Base-by-base conservation (phyloP, 1,284 basidiomycete genomes). In the Schizophyllum commune region DNA sequence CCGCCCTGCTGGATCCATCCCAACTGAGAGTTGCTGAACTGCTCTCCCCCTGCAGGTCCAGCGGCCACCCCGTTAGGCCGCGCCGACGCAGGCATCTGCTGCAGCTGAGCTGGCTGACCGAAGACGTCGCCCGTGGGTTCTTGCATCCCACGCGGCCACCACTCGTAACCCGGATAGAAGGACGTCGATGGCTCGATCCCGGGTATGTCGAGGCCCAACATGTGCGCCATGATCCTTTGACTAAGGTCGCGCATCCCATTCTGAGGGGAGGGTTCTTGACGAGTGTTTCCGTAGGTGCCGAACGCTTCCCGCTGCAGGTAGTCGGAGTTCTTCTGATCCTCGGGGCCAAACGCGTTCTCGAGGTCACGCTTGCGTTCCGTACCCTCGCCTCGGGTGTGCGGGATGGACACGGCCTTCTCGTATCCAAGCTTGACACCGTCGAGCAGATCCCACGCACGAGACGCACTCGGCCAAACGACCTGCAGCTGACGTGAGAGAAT, bases 381-480 rank as follows among this genome's bases (percentile, higher is more conserved):
- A 77, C 15, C 74, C 68, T 32, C 72, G 70, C 58, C 70, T 68
- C 51, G 73, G 63, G 56, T 13, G 6, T n/a, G 52, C 6, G 52
- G 74, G 72, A 61, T 72, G 72, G 53, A 73, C 68, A 32, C 72
- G 65, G 76, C 70, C 60, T 75, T 75, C 62, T 84, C 78, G 32
- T 81, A 75, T 53, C 80, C 79, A 32, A 88, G 75, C 66, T 85
- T 83, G 51, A 84, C 86, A 9, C 90, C 89, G 66, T 86, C 81
- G 54, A 93, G 73, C 34, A 93, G 75, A 52, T 87, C 86, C 73
- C 82, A 84, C 21, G 88, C 83, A 27, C 90, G 82, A 15, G 78
- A 75, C 13, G 91, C 89, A 67, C 84, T 87, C 1, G 91, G 89
- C 92, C 91, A 94, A 54, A 79, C 76, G 58, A 75, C 70, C 79